Evolutionary conservation across 2,329 filamentous ascomycete genomes (phyloP).

Genomic region (Monosporascus sp.): DNA sequence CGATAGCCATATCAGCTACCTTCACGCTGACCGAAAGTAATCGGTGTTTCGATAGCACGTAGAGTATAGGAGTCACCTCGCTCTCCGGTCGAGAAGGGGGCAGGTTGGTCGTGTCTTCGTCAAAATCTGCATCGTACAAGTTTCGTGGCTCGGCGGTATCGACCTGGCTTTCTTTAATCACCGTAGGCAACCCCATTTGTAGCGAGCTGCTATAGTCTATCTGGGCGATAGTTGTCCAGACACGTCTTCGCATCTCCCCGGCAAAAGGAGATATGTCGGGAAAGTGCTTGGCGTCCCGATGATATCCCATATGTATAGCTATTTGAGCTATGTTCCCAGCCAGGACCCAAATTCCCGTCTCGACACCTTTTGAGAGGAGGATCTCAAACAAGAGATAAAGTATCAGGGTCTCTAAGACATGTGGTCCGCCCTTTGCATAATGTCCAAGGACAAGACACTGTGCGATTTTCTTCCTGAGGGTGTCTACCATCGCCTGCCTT

Average conservation of each 20-base stretch:
- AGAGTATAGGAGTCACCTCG: slow-evolving; percentile 21
- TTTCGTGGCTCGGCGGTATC: slow-evolving; percentile 39
- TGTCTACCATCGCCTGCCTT: slow-evolving; percentile 2
- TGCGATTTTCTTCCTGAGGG: slow-evolving; percentile 22
- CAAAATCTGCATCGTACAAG: slow-evolving; percentile 37
- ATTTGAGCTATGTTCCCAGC: slow-evolving; percentile 28
- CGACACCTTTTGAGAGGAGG: slow-evolving; percentile 11
- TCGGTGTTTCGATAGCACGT: slow-evolving; percentile 16
- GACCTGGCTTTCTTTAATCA: slow-evolving; percentile 31
- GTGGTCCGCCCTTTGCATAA: background rate
- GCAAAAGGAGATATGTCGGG: slow-evolving; percentile 34
- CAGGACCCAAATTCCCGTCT: slow-evolving; percentile 29
- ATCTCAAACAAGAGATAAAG: slow-evolving; percentile 12
- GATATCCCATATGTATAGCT: slow-evolving; percentile 33
- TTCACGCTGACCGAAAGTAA: slow-evolving; percentile 9
- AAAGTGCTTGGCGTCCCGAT: slow-evolving; percentile 37
- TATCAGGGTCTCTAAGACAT: slow-evolving; percentile 25
- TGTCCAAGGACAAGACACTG: slow-evolving; percentile 28
- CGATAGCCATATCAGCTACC: slow-evolving; percentile 12
- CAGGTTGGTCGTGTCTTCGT: slow-evolving; percentile 27
- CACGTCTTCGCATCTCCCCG: slow-evolving; percentile 39
- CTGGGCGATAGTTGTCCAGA: slow-evolving; percentile 36
- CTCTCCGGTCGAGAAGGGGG: slow-evolving; percentile 29
- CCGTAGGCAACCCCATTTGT: slow-evolving; percentile 38
- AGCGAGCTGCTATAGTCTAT: slow-evolving; percentile 36